Conservation (phyloP, 2,329 filamentous ascomycete species). For the Alternaria rosae region DNA sequence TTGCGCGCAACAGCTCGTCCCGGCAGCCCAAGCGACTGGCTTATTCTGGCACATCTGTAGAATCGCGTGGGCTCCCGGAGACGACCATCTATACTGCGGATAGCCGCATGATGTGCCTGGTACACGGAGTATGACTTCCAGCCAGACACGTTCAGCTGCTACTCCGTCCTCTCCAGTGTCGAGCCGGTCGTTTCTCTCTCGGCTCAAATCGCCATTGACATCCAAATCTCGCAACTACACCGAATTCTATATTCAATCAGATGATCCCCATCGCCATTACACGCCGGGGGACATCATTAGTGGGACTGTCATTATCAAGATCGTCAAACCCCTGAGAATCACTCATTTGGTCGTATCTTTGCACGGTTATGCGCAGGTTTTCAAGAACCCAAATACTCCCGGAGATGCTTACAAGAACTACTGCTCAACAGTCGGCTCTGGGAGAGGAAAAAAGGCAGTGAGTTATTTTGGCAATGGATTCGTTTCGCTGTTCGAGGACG, state of each 20-base stretch:
- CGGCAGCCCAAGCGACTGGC: constrained; percentile 1
- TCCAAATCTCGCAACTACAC: constrained; percentile 69
- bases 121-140: constrained; percentile 51
- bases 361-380: constrained; percentile 81
- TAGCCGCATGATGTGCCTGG: constrained; percentile 50
- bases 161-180: constrained; percentile 38
- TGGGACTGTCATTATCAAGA: constrained; percentile 74
- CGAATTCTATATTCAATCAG: constrained; percentile 79
- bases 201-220: constrained; percentile 64
- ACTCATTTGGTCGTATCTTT: constrained; percentile 81
- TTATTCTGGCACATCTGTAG: background rate
- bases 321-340: constrained; percentile 76
- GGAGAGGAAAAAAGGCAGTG: constrained; percentile 60
- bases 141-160: constrained; percentile 42
- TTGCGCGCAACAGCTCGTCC: background rate
- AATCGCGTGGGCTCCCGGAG: constrained; percentile 12
- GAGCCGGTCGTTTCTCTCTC: constrained; percentile 57
- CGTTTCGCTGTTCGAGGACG: constrained; percentile 83
- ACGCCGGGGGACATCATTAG: constrained; percentile 76
- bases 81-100: constrained; percentile 31
- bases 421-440: constrained; percentile 60
- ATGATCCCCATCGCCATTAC: constrained; percentile 81
- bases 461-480: constrained; percentile 77
- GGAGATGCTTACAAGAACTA: constrained; percentile 61
- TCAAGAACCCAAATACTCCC: constrained; percentile 71